These are phyloP conservation scores for Domatiomyces globalis DNA, from an alignment of 2,329 filamentous ascomycete genomes.

Conservation along the genomic window DNA sequence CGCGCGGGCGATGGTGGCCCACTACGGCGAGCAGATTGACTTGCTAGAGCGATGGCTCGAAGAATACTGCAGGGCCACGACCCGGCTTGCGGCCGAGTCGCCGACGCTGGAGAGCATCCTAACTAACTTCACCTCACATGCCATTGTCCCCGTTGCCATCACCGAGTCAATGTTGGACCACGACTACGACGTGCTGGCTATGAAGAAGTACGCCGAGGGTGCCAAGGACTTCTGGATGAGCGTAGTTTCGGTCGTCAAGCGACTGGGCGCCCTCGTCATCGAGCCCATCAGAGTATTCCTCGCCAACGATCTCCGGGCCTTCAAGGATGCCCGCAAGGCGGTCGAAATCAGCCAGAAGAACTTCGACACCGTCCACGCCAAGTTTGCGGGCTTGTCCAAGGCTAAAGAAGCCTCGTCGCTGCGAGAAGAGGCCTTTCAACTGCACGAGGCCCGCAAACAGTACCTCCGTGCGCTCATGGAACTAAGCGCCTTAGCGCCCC, in stretches of 20 bases:
- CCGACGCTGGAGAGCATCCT: conserved; percentile 65
- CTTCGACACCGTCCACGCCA: conserved; percentile 66
- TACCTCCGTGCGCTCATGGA: conserved; percentile 91
- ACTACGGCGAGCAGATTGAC: conserved; percentile 87
- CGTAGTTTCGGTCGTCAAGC: conserved; percentile 58
- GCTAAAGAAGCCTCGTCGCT: conserved; percentile 84
- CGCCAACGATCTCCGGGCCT: conserved; percentile 60
- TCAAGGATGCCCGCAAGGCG: conserved; percentile 67
- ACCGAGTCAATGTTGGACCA: conserved; percentile 82
- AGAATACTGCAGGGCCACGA: conserved; percentile 48
- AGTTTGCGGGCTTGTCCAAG: conserved; percentile 76
- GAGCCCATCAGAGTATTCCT: conserved; percentile 75
- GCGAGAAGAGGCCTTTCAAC: conserved; percentile 86
- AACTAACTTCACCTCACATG: conserved; percentile 59
- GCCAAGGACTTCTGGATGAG: conserved; percentile 78
- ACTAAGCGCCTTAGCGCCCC: conserved; percentile 75
- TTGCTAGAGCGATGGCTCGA: conserved; percentile 86
- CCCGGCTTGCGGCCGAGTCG: conserved; percentile 51
- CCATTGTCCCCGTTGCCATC: conserved; percentile 56
- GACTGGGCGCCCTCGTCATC: conserved; percentile 59
- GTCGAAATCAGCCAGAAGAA: conserved; percentile 70
- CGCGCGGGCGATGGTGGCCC: conserved; percentile 71
- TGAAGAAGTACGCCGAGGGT: conserved; percentile 73
- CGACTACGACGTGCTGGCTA: conserved; percentile 80
- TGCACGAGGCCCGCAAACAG: conserved; percentile 79